phyloP scores from a whole-genome alignment of 2,329 filamentous ascomycete genomes.

The Dissoconium aciculare region DNA sequence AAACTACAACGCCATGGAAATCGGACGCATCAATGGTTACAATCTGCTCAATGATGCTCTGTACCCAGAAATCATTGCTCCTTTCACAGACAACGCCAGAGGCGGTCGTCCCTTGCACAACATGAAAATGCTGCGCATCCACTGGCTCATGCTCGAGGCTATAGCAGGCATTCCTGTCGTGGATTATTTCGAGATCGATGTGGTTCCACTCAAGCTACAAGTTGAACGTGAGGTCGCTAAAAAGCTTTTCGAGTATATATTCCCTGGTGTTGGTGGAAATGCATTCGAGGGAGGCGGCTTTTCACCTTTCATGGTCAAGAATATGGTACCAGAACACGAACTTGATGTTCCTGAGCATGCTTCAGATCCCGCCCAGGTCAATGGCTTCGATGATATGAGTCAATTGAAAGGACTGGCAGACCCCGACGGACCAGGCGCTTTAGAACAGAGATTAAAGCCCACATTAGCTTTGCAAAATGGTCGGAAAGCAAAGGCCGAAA shows the following conservation, averaged over 20 bases:
- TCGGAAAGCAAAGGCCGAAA: constrained; percentile 17
- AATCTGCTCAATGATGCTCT: constrained; percentile 82
- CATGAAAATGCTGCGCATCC: constrained; percentile 77
- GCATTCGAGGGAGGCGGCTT: constrained; percentile 38
- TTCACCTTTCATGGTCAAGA: constrained; percentile 46
- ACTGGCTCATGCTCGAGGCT: constrained; percentile 96
- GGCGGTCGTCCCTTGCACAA: constrained; percentile 45
- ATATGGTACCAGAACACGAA: constrained; percentile 33
- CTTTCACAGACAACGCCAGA: constrained; percentile 56
- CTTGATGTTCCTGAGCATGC: constrained; percentile 32
- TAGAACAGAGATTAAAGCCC: constrained; percentile 70
- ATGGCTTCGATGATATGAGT: constrained; percentile 13
- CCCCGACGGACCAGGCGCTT: constrained; percentile 51
- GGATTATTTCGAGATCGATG: constrained; percentile 87
- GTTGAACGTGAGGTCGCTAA: constrained; percentile 85
- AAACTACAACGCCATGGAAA: constrained; percentile 80
- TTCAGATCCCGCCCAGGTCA: background rate
- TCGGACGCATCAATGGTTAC: constrained; percentile 73
- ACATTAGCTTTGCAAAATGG: constrained; percentile 47
- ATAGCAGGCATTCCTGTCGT: constrained; percentile 96
- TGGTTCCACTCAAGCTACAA: constrained; percentile 88
- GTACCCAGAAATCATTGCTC: constrained; percentile 90
- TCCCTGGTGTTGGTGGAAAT: constrained; percentile 58
- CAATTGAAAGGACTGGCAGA: too few relatives aligned
- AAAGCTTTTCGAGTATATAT: constrained; percentile 92